Evolutionary conservation across 768 basidiomycete genomes (phyloP).

Genomic region (Leccinum sublutescens): DNA sequence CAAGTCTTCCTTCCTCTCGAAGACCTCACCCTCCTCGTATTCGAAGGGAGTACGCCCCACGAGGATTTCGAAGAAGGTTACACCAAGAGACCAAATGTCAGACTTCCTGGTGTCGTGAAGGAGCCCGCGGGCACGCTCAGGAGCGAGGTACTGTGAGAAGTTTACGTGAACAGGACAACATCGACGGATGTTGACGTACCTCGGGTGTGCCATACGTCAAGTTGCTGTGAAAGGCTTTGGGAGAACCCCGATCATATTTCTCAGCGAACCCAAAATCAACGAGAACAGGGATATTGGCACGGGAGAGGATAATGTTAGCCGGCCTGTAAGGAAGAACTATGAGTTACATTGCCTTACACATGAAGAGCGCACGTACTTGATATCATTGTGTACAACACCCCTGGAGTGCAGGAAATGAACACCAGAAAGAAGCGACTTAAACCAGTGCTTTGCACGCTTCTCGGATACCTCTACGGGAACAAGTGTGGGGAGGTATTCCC

Average conservation of each 20-base stretch:
- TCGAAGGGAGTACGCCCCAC: constrained; percentile 93
- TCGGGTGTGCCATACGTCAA: constrained; percentile 91
- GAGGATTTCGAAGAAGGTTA: constrained; percentile 94
- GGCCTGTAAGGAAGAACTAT: constrained; percentile 48
- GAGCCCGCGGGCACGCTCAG: constrained; percentile 84
- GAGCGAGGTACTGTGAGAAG: constrained; percentile 75
- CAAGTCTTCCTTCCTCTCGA: constrained; percentile 74
- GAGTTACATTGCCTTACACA: neutral
- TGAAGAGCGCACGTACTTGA: constrained; percentile 60
- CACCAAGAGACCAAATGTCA: constrained; percentile 81
- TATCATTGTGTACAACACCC: constrained; percentile 90
- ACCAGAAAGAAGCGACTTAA: constrained; percentile 75
- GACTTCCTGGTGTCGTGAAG: constrained; percentile 93
- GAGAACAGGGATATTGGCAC: constrained; percentile 76
- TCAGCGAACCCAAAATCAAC: constrained; percentile 98
- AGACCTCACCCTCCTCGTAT: constrained; percentile 72
- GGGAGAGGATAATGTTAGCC: constrained; percentile 87
- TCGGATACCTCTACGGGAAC: constrained; percentile 90
- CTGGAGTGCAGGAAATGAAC: constrained; percentile 81
- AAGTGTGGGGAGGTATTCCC: constrained; percentile 84
- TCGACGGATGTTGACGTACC: constrained; percentile 38
- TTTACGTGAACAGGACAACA: neutral
- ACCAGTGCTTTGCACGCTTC: constrained; percentile 74
- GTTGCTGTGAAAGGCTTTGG: constrained; percentile 76
- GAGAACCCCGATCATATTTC: constrained; percentile 63